These are phyloP conservation scores for Pholiota adiposa DNA, from an alignment of 1,284 basidiomycete genomes.

Conservation along the genomic window DNA sequence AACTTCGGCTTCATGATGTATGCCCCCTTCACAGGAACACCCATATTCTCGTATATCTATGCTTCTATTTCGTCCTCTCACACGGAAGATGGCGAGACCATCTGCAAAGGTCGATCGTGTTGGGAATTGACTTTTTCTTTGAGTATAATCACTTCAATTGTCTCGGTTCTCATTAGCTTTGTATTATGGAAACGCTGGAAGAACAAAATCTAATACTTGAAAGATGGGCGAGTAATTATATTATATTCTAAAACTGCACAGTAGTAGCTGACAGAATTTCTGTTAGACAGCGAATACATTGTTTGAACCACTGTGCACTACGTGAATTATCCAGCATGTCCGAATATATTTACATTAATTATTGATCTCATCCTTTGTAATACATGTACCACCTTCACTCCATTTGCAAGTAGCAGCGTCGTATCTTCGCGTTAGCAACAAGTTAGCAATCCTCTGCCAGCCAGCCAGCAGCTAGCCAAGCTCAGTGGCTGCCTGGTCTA, in stretches of 20 bases:
- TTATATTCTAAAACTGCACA: too few relatives aligned
- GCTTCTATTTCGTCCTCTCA: slow-evolving; percentile 64
- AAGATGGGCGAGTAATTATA: background rate
- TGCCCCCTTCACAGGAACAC: slow-evolving; percentile 74
- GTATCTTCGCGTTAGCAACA: too few relatives aligned
- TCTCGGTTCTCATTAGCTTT: slow-evolving; percentile 47
- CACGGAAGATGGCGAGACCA: slow-evolving; percentile 36
- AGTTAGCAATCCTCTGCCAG: too few relatives aligned
- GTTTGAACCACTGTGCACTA: too few relatives aligned
- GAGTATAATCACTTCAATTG: slow-evolving; percentile 42
- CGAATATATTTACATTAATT: too few relatives aligned
- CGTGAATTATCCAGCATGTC: background rate
- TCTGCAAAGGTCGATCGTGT: slow-evolving; percentile 63
- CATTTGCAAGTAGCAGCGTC: too few relatives aligned
- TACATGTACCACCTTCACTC: too few relatives aligned
- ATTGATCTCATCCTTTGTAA: background rate
- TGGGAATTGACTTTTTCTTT: slow-evolving; percentile 71
- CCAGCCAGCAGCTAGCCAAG: too few relatives aligned
- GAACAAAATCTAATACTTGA: slow-evolving; percentile 36
- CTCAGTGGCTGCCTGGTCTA: background rate
- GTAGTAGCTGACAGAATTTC: too few relatives aligned
- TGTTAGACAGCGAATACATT: too few relatives aligned
- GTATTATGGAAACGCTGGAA: slow-evolving; percentile 68
- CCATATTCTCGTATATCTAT: slow-evolving; percentile 75
- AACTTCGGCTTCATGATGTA: slow-evolving; percentile 78